Conservation (phyloP, 2,329 filamentous ascomycete genomes). For the Myriangium duriaei region DNA sequence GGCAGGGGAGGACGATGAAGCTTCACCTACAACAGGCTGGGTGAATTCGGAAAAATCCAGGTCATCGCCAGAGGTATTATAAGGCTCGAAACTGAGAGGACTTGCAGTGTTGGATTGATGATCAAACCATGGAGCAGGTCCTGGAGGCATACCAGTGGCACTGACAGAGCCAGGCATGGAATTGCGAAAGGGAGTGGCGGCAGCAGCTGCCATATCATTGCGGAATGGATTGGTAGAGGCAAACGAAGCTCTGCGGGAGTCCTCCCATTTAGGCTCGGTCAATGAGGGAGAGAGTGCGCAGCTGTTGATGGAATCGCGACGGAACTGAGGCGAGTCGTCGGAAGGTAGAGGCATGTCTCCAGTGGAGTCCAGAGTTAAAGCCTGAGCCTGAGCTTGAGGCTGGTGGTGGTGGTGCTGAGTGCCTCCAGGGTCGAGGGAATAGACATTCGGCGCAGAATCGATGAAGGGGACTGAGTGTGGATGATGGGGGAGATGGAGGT, state of each 20-base stretch:
- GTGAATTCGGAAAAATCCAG: conserved; percentile 33
- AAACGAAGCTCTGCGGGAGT: conserved; percentile 3
- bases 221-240: conserved; percentile 9
- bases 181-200: conserved; percentile 1
- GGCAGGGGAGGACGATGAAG: conserved; percentile 17
- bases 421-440: conserved; percentile 4
- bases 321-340: conserved; percentile 6
- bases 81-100: conserved; percentile 52
- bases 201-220: conserved; percentile 5
- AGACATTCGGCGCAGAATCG: conserved; percentile 6
- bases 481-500: background rate
- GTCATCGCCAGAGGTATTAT: conserved; percentile 44
- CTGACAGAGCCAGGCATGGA: conserved; percentile 5
- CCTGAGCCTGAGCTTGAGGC: conserved; percentile 9
- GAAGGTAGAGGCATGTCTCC: background rate
- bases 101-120: conserved; percentile 56
- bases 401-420: conserved; percentile 8
- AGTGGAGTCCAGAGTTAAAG: background rate
- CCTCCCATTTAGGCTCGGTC: conserved; percentile 8
- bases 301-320: conserved; percentile 8
- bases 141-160: conserved; percentile 1
- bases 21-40: conserved; percentile 26
- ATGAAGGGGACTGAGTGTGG: conserved; percentile 2
- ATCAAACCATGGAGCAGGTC: conserved; percentile 9
- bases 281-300: conserved; percentile 5